These are phyloP conservation scores for Avena insularis DNA, from an alignment of 176 grass and related monocot genomes.

Conservation along the genomic window DNA sequence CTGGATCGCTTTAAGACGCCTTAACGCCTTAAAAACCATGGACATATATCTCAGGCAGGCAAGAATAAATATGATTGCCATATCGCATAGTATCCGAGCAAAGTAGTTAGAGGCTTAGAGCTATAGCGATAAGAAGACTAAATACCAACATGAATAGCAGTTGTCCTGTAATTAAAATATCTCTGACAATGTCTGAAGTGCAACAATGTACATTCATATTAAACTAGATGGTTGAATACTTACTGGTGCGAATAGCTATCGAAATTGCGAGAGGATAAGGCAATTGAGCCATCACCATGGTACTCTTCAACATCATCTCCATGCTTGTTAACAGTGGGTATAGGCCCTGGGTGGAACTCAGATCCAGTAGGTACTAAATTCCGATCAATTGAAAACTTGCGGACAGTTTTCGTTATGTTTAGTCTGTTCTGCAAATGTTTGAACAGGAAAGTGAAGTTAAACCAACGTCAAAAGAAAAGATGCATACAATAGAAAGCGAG, in stretches of 20 bases:
- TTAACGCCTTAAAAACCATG: background rate
- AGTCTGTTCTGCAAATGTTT: constrained; percentile 89
- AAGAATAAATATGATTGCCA: constrained; percentile 34
- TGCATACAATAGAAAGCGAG: constrained; percentile 10
- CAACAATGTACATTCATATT: constrained; percentile 15
- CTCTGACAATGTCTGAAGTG: background rate
- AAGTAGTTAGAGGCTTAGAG: constrained; percentile 12
- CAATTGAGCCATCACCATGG: constrained; percentile 70
- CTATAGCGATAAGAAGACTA: constrained; percentile 5
- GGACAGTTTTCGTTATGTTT: constrained; percentile 98
- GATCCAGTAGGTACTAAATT: constrained; percentile 91
- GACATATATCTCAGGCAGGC: background rate
- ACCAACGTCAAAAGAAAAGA: background rate
- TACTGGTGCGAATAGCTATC: constrained; percentile 88
- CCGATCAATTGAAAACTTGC: constrained; percentile 92
- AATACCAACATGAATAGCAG: constrained; percentile 24
- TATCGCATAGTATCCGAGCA: background rate
- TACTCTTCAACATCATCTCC: constrained; percentile 84
- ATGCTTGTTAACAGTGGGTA: constrained; percentile 83
- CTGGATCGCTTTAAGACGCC: too few species aligned
- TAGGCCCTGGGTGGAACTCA: constrained; percentile 91
- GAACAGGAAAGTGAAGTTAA: constrained; percentile 44
- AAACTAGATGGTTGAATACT: constrained; percentile 47
- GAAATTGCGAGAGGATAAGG: constrained; percentile 77
- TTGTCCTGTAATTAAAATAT: background rate